A percentile compares a stretch with the other conserved stretches of the same genome.
Evolutionary conservation across 228 moss, liverwort and hornwort species (phyloP).

Genomic region (Sphagnum fallax): DNA sequence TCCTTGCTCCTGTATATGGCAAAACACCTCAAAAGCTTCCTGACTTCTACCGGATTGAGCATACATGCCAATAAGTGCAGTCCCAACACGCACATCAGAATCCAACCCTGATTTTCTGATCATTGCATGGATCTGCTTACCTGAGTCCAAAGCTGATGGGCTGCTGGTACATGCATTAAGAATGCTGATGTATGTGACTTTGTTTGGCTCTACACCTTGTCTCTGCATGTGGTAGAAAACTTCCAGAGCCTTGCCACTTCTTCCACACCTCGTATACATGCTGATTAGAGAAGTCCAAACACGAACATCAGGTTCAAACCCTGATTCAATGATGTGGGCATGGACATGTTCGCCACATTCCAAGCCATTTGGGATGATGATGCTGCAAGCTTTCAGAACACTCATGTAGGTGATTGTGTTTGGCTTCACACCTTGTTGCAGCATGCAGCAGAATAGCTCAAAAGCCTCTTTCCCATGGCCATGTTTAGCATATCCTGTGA

Average conservation of each 20-base stretch:
- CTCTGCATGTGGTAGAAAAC: slow-evolving; percentile 1
- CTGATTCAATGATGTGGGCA: not conserved
- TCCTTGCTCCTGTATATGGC: not conserved
- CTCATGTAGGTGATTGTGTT: slow-evolving; percentile 4
- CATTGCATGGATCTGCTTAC: too few species aligned
- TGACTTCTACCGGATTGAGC: too few species aligned
- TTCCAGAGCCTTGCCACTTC: not conserved
- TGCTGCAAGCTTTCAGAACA: not conserved
- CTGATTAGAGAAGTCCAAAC: slow-evolving; percentile 1
- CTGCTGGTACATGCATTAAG: too few species aligned
- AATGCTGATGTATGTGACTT: too few species aligned
- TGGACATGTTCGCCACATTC: not conserved
- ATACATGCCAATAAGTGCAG: too few species aligned
- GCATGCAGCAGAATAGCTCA: slow-evolving; percentile 1
- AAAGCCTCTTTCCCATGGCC: not conserved
- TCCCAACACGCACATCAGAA: too few species aligned
- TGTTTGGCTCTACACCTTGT: not conserved
- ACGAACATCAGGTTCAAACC: not conserved
- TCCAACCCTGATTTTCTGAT: too few species aligned
- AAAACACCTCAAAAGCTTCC: too few species aligned
- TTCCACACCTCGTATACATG: not conserved
- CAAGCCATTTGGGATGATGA: not conserved
- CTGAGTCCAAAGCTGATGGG: too few species aligned
- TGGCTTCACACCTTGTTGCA: slow-evolving; percentile 1
- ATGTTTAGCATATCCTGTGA: slow-evolving; percentile 5